Percentiles rank a stretch among this genome's conserved stretches.
Evolutionary conservation across 192 early-diverging fungal genomes (phyloP).

Genomic region (Cladochytrium replicatum): DNA sequence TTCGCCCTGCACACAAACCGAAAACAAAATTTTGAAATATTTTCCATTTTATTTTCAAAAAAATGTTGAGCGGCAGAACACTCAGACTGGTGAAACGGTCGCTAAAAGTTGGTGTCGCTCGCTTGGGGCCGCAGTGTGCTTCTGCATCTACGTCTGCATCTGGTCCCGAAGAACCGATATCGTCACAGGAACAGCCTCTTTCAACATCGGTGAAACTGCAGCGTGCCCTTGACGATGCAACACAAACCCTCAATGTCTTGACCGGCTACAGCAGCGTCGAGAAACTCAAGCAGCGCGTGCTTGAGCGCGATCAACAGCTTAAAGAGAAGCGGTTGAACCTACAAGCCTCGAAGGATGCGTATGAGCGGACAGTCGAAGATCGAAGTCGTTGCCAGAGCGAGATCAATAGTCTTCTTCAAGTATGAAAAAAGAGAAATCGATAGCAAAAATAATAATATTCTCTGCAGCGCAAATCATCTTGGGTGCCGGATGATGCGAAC

Average conservation of each 20-base stretch:
- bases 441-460: slow-evolving; percentile 11
- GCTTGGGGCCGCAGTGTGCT: no score
- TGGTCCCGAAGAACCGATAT: no score
- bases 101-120: no score
- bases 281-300: slow-evolving; percentile 20
- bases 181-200: no score
- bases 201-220: no score
- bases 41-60: no score
- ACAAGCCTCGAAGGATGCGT: slow-evolving; percentile 21
- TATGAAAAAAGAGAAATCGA: slow-evolving; percentile 29
- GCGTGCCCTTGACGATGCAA: no score
- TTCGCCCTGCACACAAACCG: no score
- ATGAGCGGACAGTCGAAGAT: slow-evolving; percentile 39
- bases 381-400: slow-evolving; percentile 30
- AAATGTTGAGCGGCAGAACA: no score
- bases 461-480: background rate
- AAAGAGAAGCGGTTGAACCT: slow-evolving; percentile 11
- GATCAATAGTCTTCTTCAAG: slow-evolving; percentile 28
- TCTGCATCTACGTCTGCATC: no score
- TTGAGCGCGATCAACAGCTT: slow-evolving; percentile 20
- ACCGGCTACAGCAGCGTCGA: slow-evolving; percentile 31
- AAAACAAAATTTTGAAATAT: no score
- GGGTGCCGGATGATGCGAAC: slow-evolving; percentile 18
- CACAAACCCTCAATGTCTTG: slow-evolving; percentile 19
- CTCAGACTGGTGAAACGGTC: no score